Evolutionary conservation across 106 monocot species (phyloP).

Genomic region (Dendrobium officinale): DNA sequence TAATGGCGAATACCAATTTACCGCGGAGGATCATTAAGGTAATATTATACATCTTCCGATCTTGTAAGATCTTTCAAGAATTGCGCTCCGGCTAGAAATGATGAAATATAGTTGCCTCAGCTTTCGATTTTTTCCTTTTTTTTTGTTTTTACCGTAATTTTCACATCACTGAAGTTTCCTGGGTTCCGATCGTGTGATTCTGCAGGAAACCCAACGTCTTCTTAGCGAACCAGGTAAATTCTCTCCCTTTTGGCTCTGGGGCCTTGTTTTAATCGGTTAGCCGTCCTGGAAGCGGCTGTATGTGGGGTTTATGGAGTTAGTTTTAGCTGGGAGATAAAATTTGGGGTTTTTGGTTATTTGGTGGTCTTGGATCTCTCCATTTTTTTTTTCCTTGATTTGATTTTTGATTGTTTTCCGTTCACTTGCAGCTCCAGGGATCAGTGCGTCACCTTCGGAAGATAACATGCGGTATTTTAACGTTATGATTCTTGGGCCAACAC

Average conservation of each 20-base stretch:
- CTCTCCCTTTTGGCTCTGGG: background rate
- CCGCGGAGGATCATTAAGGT: constrained; percentile 99
- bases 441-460: constrained; percentile 93
- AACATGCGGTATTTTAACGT: constrained; percentile 99
- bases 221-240: constrained; percentile 88
- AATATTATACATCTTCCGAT: constrained; percentile 7
- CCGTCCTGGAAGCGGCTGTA: background rate
- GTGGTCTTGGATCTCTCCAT: background rate
- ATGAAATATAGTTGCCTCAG: background rate
- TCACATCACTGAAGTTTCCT: constrained; percentile 3
- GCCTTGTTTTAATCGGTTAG: background rate
- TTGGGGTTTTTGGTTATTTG: background rate
- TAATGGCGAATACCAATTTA: constrained; percentile 85
- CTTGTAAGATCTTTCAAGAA: background rate
- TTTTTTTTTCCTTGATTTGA: background rate
- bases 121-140: background rate
- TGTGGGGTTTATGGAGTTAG: background rate
- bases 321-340: background rate
- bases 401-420: background rate
- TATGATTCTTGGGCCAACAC: constrained; percentile 88
- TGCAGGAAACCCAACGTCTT: constrained; percentile 91
- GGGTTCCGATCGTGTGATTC: constrained; percentile 3
- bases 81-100: background rate
- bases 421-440: constrained; percentile 85
- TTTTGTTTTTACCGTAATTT: background rate